Evolutionary conservation across 768 basidiomycete genomes (phyloP), one percentile per base, ranked within the genome.

Genomic region (Leccinellum albellum): DNA sequence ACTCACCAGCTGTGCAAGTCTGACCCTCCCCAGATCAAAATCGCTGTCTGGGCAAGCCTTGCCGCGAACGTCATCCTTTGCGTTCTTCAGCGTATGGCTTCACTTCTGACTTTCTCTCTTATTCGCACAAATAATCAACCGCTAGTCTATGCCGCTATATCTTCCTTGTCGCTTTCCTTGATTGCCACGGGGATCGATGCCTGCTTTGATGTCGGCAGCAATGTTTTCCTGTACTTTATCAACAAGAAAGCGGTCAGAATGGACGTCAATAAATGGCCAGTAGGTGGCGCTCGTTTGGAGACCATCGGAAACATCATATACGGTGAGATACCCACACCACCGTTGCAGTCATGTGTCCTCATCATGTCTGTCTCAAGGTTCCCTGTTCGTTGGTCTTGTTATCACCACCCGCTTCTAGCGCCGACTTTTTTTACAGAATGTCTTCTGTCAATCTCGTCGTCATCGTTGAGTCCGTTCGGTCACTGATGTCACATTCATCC

Each of bases 141-240:
- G 24, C 47, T 62, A 94, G 91, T 99, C 64, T 99, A 98, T 68
- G 96, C 91, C 13, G 96, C 97, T 13, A 79, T 91, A 51, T 89
- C 90, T 2, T 88, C 92, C 2, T 60, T 82, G 4, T 96, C 93
- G 1, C 76, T 98, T 5, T 92, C 94, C 4, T 77, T 98, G 50
- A 81, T 98, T 57, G 93, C 94, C 12, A 96, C 94, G 2, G 89
- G 82, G 9, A 89, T 95, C 66, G 96, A 98, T 69, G 86, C 94
- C 13, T 77, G 90, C 15, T 91, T 87, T 66, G 93, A 94, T 68
- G 79, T 91, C 60, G 87, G 88, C 46, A 91, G 89, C 66, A 94
- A 92, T 64, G 69, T 92, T 46, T 75, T 94, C n/a, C 78, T 94
- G 3, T 88, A 85, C 62, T 86, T 82, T 79, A 76, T 95, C 3